phyloP scores from a whole-genome alignment of 805 yeast genomes.

The Zygoascus tannicola region DNA sequence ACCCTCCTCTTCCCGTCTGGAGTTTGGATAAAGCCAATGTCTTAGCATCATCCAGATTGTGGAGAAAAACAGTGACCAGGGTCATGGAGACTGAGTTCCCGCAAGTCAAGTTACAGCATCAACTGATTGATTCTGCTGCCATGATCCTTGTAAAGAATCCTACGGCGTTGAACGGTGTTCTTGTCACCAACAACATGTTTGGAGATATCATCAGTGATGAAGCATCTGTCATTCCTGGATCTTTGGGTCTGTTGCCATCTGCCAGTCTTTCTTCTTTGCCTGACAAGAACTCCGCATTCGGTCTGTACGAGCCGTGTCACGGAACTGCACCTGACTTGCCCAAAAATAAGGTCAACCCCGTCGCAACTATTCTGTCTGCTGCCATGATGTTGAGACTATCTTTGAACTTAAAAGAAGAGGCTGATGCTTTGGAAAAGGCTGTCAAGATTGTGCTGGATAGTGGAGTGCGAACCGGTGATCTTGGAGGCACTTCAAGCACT shows the following conservation, averaged over 20 bases:
- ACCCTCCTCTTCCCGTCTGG: slow-evolving; percentile 94
- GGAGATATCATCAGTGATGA: slow-evolving; percentile 98
- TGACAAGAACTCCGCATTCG: slow-evolving; percentile 87
- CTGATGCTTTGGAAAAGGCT: slow-evolving; percentile 80
- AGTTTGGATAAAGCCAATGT: slow-evolving; percentile 97
- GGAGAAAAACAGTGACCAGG: slow-evolving; percentile 89
- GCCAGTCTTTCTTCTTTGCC: slow-evolving; percentile 97
- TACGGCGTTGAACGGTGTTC: slow-evolving; percentile 81
- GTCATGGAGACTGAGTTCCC: slow-evolving; percentile 87
- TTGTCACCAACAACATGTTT: slow-evolving; percentile 92
- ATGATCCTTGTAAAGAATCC: slow-evolving; percentile 94
- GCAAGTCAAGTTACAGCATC: slow-evolving; percentile 76
- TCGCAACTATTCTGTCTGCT: slow-evolving; percentile 89
- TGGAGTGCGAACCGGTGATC: slow-evolving; percentile 85
- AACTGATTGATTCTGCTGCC: slow-evolving; percentile 96
- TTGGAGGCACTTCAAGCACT: slow-evolving; percentile 78
- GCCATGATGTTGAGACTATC: slow-evolving; percentile 97
- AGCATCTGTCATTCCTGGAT: slow-evolving; percentile 96
- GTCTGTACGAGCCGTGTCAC: slow-evolving; percentile 96
- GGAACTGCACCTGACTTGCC: slow-evolving; percentile 97
- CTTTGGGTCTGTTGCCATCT: slow-evolving; percentile 89
- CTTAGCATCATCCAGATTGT: slow-evolving; percentile 87
- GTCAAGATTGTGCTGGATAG: slow-evolving; percentile 72
- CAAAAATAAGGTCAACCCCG: slow-evolving; percentile 81
- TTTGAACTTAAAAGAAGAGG: slow-evolving; percentile 72